phyloP scores from a whole-genome alignment of 176 grass and related monocot genomes.

The Typha latifolia region DNA sequence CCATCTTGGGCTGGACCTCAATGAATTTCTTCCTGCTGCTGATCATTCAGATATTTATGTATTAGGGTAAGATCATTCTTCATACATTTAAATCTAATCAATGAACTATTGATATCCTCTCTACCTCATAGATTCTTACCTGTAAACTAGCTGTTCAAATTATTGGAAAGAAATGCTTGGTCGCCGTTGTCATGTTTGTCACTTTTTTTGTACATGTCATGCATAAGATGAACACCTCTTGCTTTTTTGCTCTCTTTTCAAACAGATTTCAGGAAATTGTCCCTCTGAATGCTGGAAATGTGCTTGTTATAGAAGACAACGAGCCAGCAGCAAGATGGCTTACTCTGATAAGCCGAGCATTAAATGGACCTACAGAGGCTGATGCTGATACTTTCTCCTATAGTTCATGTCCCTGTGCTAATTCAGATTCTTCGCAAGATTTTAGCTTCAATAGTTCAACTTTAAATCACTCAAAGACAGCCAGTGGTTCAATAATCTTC shows the following conservation, averaged over 20 bases:
- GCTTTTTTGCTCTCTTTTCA: constrained; percentile 16
- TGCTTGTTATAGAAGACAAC: constrained; percentile 77
- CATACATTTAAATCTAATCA: constrained; percentile 7
- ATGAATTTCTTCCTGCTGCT: constrained; percentile 69
- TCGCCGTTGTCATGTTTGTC: neutral
- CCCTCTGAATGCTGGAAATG: constrained; percentile 90
- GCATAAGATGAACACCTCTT: neutral
- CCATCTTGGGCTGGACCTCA: constrained; percentile 48
- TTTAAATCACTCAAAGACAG: constrained; percentile 50
- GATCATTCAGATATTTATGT: constrained; percentile 86
- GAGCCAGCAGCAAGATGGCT: constrained; percentile 81
- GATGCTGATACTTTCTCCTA: constrained; percentile 39
- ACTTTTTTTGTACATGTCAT: neutral
- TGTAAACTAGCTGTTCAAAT: no score
- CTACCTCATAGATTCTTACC: no score
- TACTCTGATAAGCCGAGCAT: constrained; percentile 46
- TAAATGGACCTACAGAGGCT: constrained; percentile 35
- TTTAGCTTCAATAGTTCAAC: constrained; percentile 34
- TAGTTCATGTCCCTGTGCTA: constrained; percentile 29
- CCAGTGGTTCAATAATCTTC: constrained; percentile 63
- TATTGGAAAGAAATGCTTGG: neutral
- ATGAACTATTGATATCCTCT: neutral
- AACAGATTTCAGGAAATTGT: constrained; percentile 97
- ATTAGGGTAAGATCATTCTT: constrained; percentile 55
- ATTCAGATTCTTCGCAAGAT: constrained; percentile 33